Conservation (phyloP, 2,329 filamentous ascomycete genomes). For the Aspergillus sp. region DNA sequence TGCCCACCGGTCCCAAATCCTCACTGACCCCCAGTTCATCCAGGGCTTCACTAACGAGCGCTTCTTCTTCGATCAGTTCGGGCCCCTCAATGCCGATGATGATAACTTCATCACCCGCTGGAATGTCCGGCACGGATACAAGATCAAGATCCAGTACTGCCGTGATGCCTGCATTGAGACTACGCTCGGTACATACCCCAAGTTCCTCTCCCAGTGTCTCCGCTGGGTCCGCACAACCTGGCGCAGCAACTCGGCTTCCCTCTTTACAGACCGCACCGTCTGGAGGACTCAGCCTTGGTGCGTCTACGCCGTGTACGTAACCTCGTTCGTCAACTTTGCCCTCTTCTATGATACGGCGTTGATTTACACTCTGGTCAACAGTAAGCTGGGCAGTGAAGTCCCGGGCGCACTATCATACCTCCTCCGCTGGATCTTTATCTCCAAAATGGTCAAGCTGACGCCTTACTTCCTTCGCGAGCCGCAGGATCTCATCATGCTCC, state of each 20-base stretch:
- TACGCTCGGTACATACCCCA: slow-evolving; percentile 50
- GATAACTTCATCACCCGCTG: slow-evolving; percentile 63
- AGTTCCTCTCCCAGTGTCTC: slow-evolving; percentile 54
- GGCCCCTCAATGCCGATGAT: slow-evolving; percentile 56
- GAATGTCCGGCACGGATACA: slow-evolving; percentile 51
- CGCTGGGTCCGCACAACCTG: slow-evolving; percentile 62
- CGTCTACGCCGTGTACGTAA: slow-evolving; percentile 57
- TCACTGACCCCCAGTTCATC: slow-evolving; percentile 47
- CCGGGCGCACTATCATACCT: slow-evolving; percentile 19
- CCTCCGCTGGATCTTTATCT: slow-evolving; percentile 51
- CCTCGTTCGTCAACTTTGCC: slow-evolving; percentile 57
- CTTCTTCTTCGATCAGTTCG: slow-evolving; percentile 48
- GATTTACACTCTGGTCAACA: slow-evolving; percentile 32
- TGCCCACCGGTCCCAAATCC: slow-evolving; percentile 52
- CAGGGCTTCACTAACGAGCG: slow-evolving; percentile 50
- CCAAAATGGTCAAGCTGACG: slow-evolving; percentile 59
- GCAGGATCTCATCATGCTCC: slow-evolving; percentile 52
- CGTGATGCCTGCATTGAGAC: slow-evolving; percentile 53
- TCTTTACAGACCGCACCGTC: slow-evolving; percentile 41
- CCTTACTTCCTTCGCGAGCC: slow-evolving; percentile 55
- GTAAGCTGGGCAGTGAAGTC: neutral
- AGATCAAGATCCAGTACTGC: slow-evolving; percentile 56
- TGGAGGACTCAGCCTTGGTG: slow-evolving; percentile 53
- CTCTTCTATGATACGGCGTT: slow-evolving; percentile 53
- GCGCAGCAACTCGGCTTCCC: slow-evolving; percentile 54